Evolutionary conservation across 192 early-diverging fungal species (phyloP).

Genomic region (Gaertneriomyces sp.): DNA sequence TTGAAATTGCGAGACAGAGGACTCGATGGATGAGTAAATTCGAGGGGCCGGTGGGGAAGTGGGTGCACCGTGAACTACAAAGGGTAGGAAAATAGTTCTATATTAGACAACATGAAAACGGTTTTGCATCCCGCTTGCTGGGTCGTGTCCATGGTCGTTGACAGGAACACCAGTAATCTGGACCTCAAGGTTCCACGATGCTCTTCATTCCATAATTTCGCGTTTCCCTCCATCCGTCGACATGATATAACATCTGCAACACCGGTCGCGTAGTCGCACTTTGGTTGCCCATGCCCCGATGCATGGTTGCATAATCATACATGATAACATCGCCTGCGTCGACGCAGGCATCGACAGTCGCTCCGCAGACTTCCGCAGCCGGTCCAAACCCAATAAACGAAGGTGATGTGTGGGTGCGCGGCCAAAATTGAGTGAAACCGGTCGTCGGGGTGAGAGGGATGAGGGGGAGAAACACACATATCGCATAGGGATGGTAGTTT

Average conservation of each 20-base stretch:
- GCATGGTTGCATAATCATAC: constrained; percentile 21
- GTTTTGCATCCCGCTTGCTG: too few relatives aligned
- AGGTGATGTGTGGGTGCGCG: constrained; percentile 5
- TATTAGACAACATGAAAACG: too few relatives aligned
- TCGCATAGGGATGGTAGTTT: constrained; percentile 15
- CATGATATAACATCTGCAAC: constrained; percentile 21
- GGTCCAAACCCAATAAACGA: constrained; percentile 21
- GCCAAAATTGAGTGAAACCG: constrained; percentile 27
- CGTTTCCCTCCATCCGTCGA: constrained; percentile 13
- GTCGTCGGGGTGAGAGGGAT: constrained; percentile 8
- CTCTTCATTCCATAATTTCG: constrained; percentile 18
- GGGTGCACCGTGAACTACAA: constrained; percentile 23
- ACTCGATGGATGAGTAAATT: constrained; percentile 16
- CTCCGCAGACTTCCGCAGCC: constrained; percentile 26
- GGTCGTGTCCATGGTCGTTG: too few relatives aligned
- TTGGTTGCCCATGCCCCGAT: constrained; percentile 18
- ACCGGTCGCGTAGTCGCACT: constrained; percentile 6
- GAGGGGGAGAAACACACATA: constrained; percentile 21
- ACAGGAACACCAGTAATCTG: too few relatives aligned
- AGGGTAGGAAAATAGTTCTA: too few relatives aligned
- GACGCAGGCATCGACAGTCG: constrained; percentile 20
- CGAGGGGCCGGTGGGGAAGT: constrained; percentile 14
- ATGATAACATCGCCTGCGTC: constrained; percentile 6
- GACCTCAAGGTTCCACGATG: too few relatives aligned
- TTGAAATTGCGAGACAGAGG: constrained; percentile 29